Base-by-base conservation (phyloP, 179 eudicot species). In the Silene coronaria region DNA sequence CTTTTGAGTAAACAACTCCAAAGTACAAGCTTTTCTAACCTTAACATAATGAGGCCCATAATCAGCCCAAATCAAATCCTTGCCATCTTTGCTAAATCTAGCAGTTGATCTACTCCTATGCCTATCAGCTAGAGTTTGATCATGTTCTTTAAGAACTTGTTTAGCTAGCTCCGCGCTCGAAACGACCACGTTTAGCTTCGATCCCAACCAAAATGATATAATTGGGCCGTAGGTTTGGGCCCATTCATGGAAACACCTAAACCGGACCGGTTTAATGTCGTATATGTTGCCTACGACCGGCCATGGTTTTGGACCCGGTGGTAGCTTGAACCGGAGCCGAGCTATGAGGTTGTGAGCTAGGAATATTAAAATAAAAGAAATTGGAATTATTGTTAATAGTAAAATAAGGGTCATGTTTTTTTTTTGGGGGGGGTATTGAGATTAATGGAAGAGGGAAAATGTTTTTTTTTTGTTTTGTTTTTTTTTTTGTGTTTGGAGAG, bases 11-110 rank as follows among this genome's bases (percentile, higher is more conserved):
- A 91, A 91, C 28, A 91, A 77, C 67, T 90, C 95, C 46, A 91
- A 78, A 4, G 87, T 91, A 74, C 97, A 90, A 16, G 90, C 84
- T 23, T 90, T 91, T 36, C 97, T 80, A 70, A 91, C 97, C 80
- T 91, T 91, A 5, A 91, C 95, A 75, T 91, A 91, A 53, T 91
- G 97, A 24, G 97, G 92, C 22, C 97, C 97, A 74, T 90, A 91
- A 77, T 91, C 96, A 4, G 97, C 89, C 97, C 97, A 91, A 17
- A 91, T 91, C 36, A 91, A 83, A 59, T 91, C 97, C 76, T 82
- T 34, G 10, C 97, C 97, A 48, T 87, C 77, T 46, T 84, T 81
- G 57, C 96, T 91, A 38, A 91, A 87, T 63, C 80, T 78, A 2
- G 80, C 84, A 1, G 87, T 77, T n/a, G 92, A 82, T 17, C 86